Evolutionary conservation across 768 basidiomycete species (phyloP).

Genomic region (Sporobolomyces roseus): DNA sequence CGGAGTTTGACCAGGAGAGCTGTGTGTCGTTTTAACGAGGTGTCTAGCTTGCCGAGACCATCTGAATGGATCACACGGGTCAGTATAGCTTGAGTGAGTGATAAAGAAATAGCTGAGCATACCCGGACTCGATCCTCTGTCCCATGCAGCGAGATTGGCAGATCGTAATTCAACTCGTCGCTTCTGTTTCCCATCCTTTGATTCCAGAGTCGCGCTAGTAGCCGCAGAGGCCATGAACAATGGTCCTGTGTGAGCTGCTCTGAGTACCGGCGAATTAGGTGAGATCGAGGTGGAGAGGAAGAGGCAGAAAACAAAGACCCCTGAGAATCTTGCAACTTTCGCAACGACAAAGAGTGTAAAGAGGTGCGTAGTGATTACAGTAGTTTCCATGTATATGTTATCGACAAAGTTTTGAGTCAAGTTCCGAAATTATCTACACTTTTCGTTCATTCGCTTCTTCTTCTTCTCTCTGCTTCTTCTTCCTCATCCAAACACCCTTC

Average conservation of each 20-base stretch:
- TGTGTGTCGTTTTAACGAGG: constrained; percentile 92
- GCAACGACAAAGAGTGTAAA: too few species aligned
- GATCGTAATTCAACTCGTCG: constrained; percentile 27
- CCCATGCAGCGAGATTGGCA: constrained; percentile 36
- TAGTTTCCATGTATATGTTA: too few species aligned
- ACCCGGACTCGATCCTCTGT: constrained; percentile 12
- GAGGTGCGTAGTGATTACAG: too few species aligned
- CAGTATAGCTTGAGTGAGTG: too few species aligned
- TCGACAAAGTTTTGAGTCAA: too few species aligned
- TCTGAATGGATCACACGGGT: constrained; percentile 25
- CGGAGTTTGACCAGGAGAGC: constrained; percentile 90
- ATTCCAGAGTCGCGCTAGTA: not conserved
- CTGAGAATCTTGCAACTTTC: too few species aligned
- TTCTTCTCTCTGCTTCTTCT: constrained; percentile 18
- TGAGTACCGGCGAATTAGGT: too few species aligned
- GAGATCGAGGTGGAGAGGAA: too few species aligned
- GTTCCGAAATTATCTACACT: too few species aligned
- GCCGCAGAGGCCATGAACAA: constrained; percentile 2
- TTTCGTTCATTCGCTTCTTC: constrained; percentile 5
- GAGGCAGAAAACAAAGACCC: too few species aligned
- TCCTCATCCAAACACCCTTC: constrained; percentile 38
- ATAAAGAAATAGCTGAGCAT: not conserved
- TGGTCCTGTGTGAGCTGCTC: not conserved
- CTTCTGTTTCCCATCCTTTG: constrained; percentile 6
- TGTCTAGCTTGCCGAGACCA: constrained; percentile 59